Conservation (phyloP, 352 stramenopile genomes). For the Saprolegnia parasitica region DNA sequence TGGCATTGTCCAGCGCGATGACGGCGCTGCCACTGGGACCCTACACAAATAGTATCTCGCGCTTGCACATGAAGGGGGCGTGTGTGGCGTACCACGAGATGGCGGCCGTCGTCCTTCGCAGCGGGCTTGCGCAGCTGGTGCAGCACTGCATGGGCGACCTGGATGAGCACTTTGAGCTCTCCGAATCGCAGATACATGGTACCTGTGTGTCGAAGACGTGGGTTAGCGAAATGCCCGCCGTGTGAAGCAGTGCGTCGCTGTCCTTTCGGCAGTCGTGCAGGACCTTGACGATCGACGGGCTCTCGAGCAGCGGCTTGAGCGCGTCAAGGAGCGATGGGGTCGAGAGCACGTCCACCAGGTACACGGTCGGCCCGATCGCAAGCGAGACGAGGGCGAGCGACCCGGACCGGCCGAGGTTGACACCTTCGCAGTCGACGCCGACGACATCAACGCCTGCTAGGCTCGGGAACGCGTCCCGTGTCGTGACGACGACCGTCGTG, state of each 20-base stretch:
- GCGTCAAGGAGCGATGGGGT: background rate
- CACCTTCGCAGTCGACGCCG: slow-evolving; percentile 24
- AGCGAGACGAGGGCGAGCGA: slow-evolving; percentile 2
- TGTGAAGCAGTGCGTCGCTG: slow-evolving; percentile 18
- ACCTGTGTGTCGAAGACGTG: slow-evolving; percentile 25
- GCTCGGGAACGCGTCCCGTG: background rate
- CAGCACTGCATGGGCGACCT: slow-evolving; percentile 3
- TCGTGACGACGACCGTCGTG: background rate
- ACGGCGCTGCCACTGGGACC: background rate
- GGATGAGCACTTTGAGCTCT: background rate
- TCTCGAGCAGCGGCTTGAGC: slow-evolving; percentile 15
- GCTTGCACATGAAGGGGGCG: too few species aligned
- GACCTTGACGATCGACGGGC: slow-evolving; percentile 3
- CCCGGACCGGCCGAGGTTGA: background rate
- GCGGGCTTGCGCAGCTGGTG: slow-evolving; percentile 5
- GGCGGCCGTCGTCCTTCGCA: background rate
- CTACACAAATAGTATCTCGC: slow-evolving; percentile 10
- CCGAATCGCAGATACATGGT: background rate
- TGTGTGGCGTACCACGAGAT: background rate
- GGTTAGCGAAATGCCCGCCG: slow-evolving; percentile 6
- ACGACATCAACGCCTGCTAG: background rate
- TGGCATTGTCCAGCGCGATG: slow-evolving; percentile 12
- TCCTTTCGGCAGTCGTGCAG: slow-evolving; percentile 25
- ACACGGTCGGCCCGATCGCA: slow-evolving; percentile 2
- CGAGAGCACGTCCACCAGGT: slow-evolving; percentile 3